A percentile compares a stretch with the other conserved stretches of the same genome.
Conservation (phyloP, 2,329 filamentous ascomycete species). For the Stagonosporopsis vannaccii region DNA sequence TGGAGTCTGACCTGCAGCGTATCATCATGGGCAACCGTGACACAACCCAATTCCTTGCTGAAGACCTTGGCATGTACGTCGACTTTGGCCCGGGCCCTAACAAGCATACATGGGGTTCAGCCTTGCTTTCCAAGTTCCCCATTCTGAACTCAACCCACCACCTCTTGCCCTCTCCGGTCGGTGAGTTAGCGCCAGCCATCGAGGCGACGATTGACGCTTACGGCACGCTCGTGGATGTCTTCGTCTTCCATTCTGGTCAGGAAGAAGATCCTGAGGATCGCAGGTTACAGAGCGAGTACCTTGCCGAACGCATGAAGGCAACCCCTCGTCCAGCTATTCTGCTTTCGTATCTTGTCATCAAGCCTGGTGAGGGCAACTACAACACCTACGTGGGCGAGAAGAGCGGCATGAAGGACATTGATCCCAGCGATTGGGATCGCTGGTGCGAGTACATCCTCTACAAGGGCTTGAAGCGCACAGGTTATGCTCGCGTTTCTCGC, state of each 20-base stretch:
- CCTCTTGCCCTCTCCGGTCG: slow-evolving; percentile 88
- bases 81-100: slow-evolving; percentile 97
- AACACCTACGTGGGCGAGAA: slow-evolving; percentile 88
- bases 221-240: slow-evolving; percentile 87
- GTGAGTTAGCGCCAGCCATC: slow-evolving; percentile 93
- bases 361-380: slow-evolving; percentile 91
- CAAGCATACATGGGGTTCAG: slow-evolving; percentile 98
- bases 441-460: slow-evolving; percentile 99
- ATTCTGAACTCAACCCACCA: slow-evolving; percentile 98
- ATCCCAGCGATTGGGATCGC: slow-evolving; percentile 89
- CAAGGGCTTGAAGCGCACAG: slow-evolving; percentile 83
- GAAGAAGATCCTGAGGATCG: slow-evolving; percentile 95
- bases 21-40: slow-evolving; percentile 99
- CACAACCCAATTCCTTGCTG: slow-evolving; percentile 90
- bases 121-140: slow-evolving; percentile 93
- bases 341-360: slow-evolving; percentile 90
- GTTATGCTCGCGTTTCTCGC: slow-evolving; percentile 88
- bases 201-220: slow-evolving; percentile 96
- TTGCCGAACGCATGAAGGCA: slow-evolving; percentile 86
- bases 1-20: slow-evolving; percentile 91
- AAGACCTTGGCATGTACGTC: slow-evolving; percentile 98
- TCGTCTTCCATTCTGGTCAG: slow-evolving; percentile 98
- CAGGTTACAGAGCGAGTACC: slow-evolving; percentile 83
- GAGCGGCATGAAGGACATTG: slow-evolving; percentile 95
- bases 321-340: slow-evolving; percentile 82